phyloP scores from a whole-genome alignment of 257 asterid genomes.

The Nyctanthes arbortristis region DNA sequence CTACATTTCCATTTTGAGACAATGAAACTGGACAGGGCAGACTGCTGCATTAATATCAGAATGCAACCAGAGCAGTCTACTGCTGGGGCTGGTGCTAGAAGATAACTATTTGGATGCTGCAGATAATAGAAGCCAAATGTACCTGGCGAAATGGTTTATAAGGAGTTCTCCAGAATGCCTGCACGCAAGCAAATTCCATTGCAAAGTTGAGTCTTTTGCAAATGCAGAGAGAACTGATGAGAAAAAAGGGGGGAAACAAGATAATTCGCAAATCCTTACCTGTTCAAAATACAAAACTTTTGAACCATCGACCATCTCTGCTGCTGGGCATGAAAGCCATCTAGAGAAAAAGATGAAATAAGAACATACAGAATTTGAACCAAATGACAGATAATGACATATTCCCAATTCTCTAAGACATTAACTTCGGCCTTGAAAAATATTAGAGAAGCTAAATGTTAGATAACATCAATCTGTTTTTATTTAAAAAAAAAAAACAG shows the following conservation, averaged over 20 bases:
- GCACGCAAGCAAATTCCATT: constrained; percentile 25
- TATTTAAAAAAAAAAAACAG: too few species aligned
- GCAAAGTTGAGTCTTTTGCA: constrained; percentile 12
- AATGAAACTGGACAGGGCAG: constrained; percentile 1
- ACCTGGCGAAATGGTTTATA: constrained; percentile 97
- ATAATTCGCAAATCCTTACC: constrained; percentile 39
- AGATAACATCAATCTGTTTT: too few species aligned
- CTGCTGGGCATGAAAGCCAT: constrained; percentile 95
- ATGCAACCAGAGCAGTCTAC: constrained; percentile 7
- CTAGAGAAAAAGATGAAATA: constrained; percentile 36
- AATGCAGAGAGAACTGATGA: neutral
- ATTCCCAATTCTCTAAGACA: neutral
- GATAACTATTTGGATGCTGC: constrained; percentile 8
- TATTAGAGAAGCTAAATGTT: neutral
- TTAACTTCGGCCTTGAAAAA: neutral
- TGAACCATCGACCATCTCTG: constrained; percentile 96
- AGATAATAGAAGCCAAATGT: neutral
- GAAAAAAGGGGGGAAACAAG: constrained; percentile 8
- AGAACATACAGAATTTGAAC: constrained; percentile 7
- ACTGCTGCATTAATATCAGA: neutral
- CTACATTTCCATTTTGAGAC: constrained; percentile 4
- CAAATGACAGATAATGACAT: neutral
- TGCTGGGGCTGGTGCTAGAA: neutral
- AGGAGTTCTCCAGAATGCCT: constrained; percentile 99
- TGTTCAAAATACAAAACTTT: constrained; percentile 93